These are phyloP conservation scores for Sanghuangporus sanghuang DNA, from an alignment of 1,284 basidiomycete genomes.

Conservation along the genomic window DNA sequence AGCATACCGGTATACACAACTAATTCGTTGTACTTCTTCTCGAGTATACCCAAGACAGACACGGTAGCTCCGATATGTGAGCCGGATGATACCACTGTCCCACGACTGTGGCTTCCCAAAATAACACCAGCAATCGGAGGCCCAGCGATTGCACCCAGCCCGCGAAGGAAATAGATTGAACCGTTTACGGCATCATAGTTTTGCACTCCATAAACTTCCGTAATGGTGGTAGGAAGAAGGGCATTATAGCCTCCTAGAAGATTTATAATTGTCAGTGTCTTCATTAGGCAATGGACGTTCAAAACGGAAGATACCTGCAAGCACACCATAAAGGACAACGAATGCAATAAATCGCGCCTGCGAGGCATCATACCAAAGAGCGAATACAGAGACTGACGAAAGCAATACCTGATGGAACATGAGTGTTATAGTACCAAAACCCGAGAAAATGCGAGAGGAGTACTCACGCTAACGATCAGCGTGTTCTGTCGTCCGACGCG, in stretches of 20 bases:
- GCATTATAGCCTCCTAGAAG: slow-evolving; percentile 37
- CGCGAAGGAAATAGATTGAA: slow-evolving; percentile 37
- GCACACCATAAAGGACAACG: slow-evolving; percentile 35
- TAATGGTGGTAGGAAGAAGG: slow-evolving; percentile 37
- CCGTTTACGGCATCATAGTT: slow-evolving; percentile 39
- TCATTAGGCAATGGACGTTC: background rate
- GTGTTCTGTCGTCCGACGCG: slow-evolving; percentile 41
- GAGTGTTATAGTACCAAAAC: background rate
- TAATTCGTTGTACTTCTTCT: slow-evolving; percentile 33
- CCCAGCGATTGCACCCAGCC: slow-evolving; percentile 35
- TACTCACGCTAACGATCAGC: slow-evolving; percentile 34
- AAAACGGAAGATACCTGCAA: slow-evolving; percentile 16
- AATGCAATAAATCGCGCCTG: slow-evolving; percentile 34
- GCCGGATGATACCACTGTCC: background rate
- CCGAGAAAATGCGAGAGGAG: background rate
- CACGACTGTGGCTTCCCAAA: slow-evolving; percentile 33
- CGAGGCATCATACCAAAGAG: slow-evolving; percentile 37
- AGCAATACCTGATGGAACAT: slow-evolving; percentile 30
- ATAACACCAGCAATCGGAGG: slow-evolving; percentile 39
- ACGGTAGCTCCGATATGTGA: slow-evolving; percentile 4
- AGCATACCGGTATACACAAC: slow-evolving; percentile 35
- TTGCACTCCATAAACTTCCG: slow-evolving; percentile 38
- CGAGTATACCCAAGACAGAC: slow-evolving; percentile 22
- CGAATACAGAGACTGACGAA: slow-evolving; percentile 37
- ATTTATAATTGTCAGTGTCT: background rate